phyloP scores from a whole-genome alignment of 345 rosid genomes.

The Angophora floribunda region DNA sequence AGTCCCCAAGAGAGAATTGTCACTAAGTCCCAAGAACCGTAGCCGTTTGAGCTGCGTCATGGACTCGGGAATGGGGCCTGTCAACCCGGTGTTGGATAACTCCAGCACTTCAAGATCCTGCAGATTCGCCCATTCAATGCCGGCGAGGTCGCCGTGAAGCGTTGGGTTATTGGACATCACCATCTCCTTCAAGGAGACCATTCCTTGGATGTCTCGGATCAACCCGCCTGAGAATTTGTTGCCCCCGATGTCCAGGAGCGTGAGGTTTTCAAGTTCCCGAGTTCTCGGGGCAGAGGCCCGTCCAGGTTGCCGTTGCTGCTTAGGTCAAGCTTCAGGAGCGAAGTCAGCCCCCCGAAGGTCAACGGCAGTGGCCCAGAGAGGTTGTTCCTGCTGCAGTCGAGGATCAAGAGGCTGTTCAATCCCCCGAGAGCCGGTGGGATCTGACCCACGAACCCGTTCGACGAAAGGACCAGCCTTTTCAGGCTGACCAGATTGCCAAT shows the following conservation, averaged over 20 bases:
- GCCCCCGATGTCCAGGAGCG: conserved; percentile 19
- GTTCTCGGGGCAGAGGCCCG: conserved; percentile 9
- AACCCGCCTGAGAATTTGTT: conserved; percentile 22
- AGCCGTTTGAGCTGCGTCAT: conserved; percentile 6
- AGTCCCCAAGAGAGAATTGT: conserved; percentile 16
- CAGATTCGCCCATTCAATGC: conserved; percentile 14
- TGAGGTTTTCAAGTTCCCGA: conserved; percentile 9
- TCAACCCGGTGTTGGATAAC: conserved; percentile 8
- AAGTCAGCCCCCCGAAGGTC: conserved; percentile 10
- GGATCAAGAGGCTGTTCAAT: conserved; percentile 14
- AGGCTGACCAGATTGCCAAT: conserved; percentile 7
- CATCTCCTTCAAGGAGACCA: conserved; percentile 22
- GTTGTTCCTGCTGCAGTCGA: conserved; percentile 26
- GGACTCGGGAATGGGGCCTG: conserved; percentile 15
- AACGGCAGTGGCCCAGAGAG: conserved; percentile 17
- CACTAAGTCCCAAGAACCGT: conserved; percentile 18
- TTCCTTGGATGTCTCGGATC: conserved; percentile 12
- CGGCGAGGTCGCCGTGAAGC: conserved; percentile 10
- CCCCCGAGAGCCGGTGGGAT: conserved; percentile 20
- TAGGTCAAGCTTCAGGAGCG: conserved; percentile 31
- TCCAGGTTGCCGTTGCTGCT: conserved; percentile 11
- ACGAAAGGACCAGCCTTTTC: conserved; percentile 19
- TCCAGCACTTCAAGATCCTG: conserved; percentile 17
- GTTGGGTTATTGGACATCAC: conserved; percentile 14
- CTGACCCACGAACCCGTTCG: conserved; percentile 7